These are phyloP conservation scores for Huntiella moniliformis DNA, from an alignment of 2,329 filamentous ascomycete genomes.

Conservation along the genomic window DNA sequence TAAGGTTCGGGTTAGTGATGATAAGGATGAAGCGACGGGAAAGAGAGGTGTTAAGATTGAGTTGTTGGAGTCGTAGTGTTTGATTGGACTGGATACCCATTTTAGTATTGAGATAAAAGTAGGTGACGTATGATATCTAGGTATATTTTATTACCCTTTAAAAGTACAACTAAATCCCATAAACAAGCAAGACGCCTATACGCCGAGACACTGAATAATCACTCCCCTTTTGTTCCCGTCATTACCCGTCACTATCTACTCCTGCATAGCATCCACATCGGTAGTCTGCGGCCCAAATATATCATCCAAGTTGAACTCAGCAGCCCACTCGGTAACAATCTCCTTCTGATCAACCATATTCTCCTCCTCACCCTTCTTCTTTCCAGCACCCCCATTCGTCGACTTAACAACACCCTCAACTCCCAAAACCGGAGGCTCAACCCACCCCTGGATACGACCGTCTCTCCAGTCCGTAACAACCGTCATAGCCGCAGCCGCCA, in stretches of 20 bases:
- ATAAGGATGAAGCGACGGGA: constrained; percentile 86
- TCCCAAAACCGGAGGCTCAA: constrained; percentile 51
- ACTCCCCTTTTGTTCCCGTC: too few relatives aligned
- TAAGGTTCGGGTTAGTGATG: constrained; percentile 70
- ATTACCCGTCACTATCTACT: constrained; percentile 17
- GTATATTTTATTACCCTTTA: neutral
- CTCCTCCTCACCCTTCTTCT: constrained; percentile 23
- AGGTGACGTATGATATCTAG: neutral
- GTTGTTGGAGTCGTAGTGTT: constrained; percentile 26
- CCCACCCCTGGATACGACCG: constrained; percentile 85
- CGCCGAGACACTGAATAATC: neutral
- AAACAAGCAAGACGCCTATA: neutral
- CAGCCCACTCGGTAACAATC: constrained; percentile 82
- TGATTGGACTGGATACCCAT: neutral
- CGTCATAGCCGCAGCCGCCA: constrained; percentile 71
- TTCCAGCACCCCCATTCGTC: constrained; percentile 14
- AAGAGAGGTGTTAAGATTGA: constrained; percentile 80
- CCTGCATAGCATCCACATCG: constrained; percentile 31
- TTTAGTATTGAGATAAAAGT: constrained; percentile 3
- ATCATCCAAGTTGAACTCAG: constrained; percentile 88
- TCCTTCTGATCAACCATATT: constrained; percentile 52
- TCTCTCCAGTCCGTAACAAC: constrained; percentile 96
- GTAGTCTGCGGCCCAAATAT: constrained; percentile 45
- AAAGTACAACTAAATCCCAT: neutral
- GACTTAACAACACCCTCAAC: constrained; percentile 23